Evolutionary conservation across 139 green algal genomes (phyloP).

Genomic region (Raphidocelis subcapitata): DNA sequence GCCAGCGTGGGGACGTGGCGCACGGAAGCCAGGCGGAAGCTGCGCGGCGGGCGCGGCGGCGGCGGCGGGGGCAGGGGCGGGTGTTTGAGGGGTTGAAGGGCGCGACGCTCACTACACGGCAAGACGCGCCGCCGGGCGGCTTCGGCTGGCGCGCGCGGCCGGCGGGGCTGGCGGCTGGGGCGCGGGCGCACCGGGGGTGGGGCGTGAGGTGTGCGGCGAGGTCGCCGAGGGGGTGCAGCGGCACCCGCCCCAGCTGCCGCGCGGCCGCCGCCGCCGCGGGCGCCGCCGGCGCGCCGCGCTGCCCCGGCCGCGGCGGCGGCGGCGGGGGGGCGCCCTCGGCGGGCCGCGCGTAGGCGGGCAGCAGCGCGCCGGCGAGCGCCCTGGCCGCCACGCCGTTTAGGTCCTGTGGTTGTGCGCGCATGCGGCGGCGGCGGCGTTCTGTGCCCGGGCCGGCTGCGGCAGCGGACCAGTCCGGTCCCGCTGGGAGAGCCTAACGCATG

Average conservation of each 20-base stretch:
- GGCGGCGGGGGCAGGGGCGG: neutral
- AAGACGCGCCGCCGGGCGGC: no score
- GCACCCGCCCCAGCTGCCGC: slow-evolving; percentile 1
- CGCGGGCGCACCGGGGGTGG: slow-evolving; percentile 55
- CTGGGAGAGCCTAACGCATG: no score
- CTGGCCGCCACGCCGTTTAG: slow-evolving; percentile 71
- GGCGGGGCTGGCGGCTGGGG: no score
- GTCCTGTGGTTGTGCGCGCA: no score
- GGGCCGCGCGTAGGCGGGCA: slow-evolving; percentile 40
- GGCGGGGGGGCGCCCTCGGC: slow-evolving; percentile 6
- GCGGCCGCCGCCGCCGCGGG: slow-evolving; percentile 1
- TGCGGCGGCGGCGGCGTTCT: no score
- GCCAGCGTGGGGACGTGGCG: slow-evolving; percentile 32
- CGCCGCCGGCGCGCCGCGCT: neutral
- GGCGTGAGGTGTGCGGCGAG: slow-evolving; percentile 55
- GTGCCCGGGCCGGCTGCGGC: no score
- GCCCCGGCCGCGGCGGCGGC: neutral
- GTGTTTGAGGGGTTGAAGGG: slow-evolving; percentile 3
- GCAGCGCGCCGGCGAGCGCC: slow-evolving; percentile 48
- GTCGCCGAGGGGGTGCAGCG: slow-evolving; percentile 46
- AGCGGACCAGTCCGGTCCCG: no score
- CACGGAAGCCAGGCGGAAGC: slow-evolving; percentile 33
- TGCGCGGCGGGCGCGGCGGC: slow-evolving; percentile 11
- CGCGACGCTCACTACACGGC: no score
- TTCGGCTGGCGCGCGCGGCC: no score